These are phyloP conservation scores for Ambrosia trifida DNA, from an alignment of 129 eudicot species.

Conservation along the genomic window DNA sequence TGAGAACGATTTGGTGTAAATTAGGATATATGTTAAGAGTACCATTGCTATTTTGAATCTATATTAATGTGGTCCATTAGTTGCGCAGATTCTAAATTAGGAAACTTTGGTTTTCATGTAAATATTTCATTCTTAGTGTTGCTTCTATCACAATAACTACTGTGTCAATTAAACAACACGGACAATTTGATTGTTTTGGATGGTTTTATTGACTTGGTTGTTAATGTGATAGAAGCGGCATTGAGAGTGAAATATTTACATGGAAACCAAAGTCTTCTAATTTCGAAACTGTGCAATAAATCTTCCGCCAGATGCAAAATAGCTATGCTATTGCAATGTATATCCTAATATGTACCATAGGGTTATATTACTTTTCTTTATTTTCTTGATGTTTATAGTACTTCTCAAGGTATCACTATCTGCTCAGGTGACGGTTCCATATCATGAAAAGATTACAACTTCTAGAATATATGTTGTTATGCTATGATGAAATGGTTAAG, in stretches of 20 bases:
- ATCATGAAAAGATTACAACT: conserved; percentile 20
- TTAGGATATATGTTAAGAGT: neutral
- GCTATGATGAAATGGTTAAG: neutral
- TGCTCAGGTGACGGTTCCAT: conserved; percentile 24
- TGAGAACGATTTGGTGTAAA: neutral
- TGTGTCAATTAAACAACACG: neutral
- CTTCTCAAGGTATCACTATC: conserved; percentile 5
- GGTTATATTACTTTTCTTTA: neutral
- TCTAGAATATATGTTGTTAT: neutral
- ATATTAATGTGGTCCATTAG: neutral
- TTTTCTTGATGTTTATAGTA: neutral
- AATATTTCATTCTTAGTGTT: conserved; percentile 24
- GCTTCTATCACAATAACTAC: conserved; percentile 3
- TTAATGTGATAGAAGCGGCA: conserved; percentile 16
- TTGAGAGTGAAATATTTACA: conserved; percentile 30
- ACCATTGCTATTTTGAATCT: neutral
- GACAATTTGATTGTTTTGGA: neutral
- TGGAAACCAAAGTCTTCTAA: conserved; percentile 16
- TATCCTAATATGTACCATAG: neutral
- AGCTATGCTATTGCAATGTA: neutral
- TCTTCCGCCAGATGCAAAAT: neutral
- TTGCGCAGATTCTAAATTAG: conserved; percentile 19
- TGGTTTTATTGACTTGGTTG: neutral
- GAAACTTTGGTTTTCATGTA: conserved; percentile 21
- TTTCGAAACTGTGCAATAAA: conserved; percentile 19